Evolutionary conservation across 2,329 filamentous ascomycete species (phyloP).

Genomic region (Ceratocystis destructans): DNA sequence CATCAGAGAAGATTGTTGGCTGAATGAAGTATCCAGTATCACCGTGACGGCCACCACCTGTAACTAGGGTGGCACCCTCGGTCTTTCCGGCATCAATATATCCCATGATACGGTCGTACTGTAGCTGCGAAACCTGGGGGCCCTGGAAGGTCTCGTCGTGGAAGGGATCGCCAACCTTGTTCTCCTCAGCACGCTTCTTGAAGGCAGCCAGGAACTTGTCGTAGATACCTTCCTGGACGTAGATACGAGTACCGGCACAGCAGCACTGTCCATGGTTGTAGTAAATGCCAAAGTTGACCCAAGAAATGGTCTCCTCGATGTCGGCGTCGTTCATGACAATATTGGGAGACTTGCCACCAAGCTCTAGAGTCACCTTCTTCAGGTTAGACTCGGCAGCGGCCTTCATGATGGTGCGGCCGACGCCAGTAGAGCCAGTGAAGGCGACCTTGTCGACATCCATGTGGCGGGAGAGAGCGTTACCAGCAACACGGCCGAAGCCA

Average conservation of each 20-base stretch:
- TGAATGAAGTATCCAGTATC: constrained; percentile 27
- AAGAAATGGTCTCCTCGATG: constrained; percentile 47
- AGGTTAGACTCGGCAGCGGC: constrained; percentile 49
- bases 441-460: constrained; percentile 57
- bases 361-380: constrained; percentile 53
- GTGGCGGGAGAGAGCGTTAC: constrained; percentile 53
- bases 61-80: constrained; percentile 24
- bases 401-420: constrained; percentile 60
- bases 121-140: constrained; percentile 37
- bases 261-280: constrained; percentile 46
- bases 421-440: constrained; percentile 62
- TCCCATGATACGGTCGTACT: constrained; percentile 34
- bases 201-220: constrained; percentile 46
- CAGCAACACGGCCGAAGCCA: constrained; percentile 53
- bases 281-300: constrained; percentile 33
- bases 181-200: constrained; percentile 30
- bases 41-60: constrained; percentile 23
- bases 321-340: constrained; percentile 54
- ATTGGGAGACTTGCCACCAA: constrained; percentile 54
- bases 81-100: constrained; percentile 35
- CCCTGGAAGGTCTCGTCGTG: constrained; percentile 28
- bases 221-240: constrained; percentile 40
- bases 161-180: constrained; percentile 29
- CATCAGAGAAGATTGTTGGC: constrained; percentile 25
- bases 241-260: constrained; percentile 44